Base-by-base conservation (phyloP, 345 rosid species). In the Pistacia atlantica region DNA sequence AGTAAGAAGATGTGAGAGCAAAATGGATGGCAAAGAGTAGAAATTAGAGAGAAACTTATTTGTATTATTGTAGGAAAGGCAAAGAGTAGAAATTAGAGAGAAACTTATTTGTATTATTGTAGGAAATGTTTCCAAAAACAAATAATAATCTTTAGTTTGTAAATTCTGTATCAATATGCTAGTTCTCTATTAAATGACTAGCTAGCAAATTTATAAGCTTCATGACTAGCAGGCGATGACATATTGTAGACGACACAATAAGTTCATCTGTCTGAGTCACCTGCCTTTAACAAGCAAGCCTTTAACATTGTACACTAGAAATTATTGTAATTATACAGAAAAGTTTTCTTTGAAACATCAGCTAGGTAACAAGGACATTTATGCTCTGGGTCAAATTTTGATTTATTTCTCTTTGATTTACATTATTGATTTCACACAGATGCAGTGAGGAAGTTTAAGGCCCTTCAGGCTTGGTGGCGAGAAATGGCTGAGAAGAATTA, bases 401-500 rank as follows among this genome's bases (percentile, higher is more conserved):
- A 54, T 66, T 38, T 58, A 14, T 4, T 51, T 66, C 22, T 56
- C 14, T 67, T 56, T 8, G 49, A 16, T 3, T 69, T 35, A 52
- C 28, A 37, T 60, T 66, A 17, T 58, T 57, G 38, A 20, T 71
- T 68, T 60, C 46, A 67, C 83, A 80, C 87, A 89, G 99, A 90
- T 83, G 91, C 93, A 78, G 84, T 86, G 6, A 89, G 79, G 74
- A 93, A 77, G 77, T 95, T 93, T 82, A 89, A 83, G 79, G 93
- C 93, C 51, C 88, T 95, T 72, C 92, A 87, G 80, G 88, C 96
- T 73, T 93, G 99, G 98, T 95, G 99, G 99, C 96, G 78, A 84
- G 89, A 87, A 65, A 91, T 93, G 97, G 90, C 93, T 51, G 92
- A 80, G 79, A 80, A 77, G 77, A 90, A 84, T 80, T 81, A 76